Evolutionary conservation across 169 alveolate species (phyloP), one percentile per base, ranked within the genome.

Genomic region (Cryptosporidium baileyi): DNA sequence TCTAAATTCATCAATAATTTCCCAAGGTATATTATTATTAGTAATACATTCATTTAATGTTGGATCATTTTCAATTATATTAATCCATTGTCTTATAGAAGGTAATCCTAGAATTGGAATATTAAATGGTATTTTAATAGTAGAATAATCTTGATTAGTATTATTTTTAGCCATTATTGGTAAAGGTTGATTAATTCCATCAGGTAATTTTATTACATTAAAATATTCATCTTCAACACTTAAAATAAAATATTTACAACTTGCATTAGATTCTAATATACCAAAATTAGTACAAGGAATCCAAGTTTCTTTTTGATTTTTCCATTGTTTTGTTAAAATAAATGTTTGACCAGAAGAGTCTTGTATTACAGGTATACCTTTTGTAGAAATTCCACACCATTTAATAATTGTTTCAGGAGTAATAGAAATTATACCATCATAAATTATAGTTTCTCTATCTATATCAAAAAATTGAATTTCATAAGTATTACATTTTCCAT

Each of bases 91-190:
- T 15, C 59, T 74, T 26, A 65, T 65, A 6, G 34, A 24, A 36
- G 85, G 85, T 19, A 74, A 11, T 13, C 85, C 85, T 22, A 74
- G 38, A 26, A 74, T 74, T 22, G 85, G 85, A 24, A 74, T 74
- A 28, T 74, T 51, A 38, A 52, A 54, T 2, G 85, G 85, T 19
- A 74, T 74, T 51, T 51, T 74, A 2, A 51, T 74, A 26, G 60
- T 54, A 34, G 67, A 32, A 40, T 51, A 74, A n/a, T 28, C 28
- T 8, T 40, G 44, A 54, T 22, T 51, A 22, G 61, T 26, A 34
- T 34, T 57, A 36, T 57, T 74, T 22, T 57, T 74, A 40, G 85
- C 85, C 85, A 74, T 74, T 13, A 54, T 17, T 57, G 85, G 85
- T 13, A 51, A 36, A 3, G 85, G 85, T 6, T 54, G 7, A 34